Conservation (phyloP, 305 asterid species). For the Fraxinus dipetala region DNA sequence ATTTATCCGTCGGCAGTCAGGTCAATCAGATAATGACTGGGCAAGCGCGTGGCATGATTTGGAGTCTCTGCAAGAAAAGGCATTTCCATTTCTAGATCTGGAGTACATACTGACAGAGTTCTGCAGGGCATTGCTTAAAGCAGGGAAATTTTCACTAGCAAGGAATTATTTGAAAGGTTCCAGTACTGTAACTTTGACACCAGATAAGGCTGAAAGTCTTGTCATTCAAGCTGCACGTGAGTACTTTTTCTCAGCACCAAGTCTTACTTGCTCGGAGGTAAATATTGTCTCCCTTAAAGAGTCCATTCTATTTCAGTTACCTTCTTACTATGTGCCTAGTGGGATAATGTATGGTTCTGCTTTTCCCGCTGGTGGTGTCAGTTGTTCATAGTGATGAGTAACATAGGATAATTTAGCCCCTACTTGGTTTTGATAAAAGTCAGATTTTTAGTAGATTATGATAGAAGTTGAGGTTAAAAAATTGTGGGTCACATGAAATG, state of each 20-base stretch:
- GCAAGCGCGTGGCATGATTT: constrained; percentile 94
- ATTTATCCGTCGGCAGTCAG: constrained; percentile 79
- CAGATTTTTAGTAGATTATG: neutral
- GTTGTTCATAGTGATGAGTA: neutral
- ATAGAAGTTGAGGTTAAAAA: neutral
- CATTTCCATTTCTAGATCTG: constrained; percentile 83
- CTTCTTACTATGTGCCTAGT: neutral
- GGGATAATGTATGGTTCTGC: neutral
- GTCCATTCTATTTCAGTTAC: neutral
- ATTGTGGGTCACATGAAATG: neutral
- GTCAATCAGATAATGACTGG: constrained; percentile 94
- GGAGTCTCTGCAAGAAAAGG: constrained; percentile 87
- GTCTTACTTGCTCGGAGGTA: constrained; percentile 90
- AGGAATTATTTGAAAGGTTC: constrained; percentile 92
- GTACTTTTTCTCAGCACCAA: constrained; percentile 96
- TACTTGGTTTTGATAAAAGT: neutral
- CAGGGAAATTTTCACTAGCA: constrained; percentile 87
- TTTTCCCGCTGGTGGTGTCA: neutral
- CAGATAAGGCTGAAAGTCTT: constrained; percentile 91
- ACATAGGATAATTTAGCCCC: neutral
- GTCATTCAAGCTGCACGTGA: constrained; percentile 98
- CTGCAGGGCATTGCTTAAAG: constrained; percentile 97
- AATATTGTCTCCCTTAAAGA: constrained; percentile 21
- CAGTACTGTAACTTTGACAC: constrained; percentile 71
- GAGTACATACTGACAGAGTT: constrained; percentile 88